phyloP scores from a whole-genome alignment of 2,329 filamentous ascomycete species.

The Pseudogymnoascus verrucosus region DNA sequence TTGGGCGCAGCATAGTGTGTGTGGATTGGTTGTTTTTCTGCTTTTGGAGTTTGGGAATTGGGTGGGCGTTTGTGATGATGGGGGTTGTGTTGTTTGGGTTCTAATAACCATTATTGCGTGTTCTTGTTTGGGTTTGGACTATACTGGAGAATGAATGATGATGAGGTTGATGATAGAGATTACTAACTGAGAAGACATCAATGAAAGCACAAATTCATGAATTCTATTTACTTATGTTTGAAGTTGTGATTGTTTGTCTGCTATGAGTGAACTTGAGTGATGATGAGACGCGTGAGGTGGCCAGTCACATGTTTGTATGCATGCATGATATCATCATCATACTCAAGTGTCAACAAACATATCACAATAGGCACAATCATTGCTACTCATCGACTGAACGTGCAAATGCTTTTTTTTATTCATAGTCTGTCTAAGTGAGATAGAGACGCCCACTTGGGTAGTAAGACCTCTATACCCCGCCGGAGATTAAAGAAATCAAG shows the following conservation, averaged over 20 bases:
- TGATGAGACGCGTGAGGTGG: not conserved
- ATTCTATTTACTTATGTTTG: not conserved
- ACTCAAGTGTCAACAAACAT: not conserved
- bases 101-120: not conserved
- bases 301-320: not conserved
- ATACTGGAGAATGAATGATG: conserved; percentile 1
- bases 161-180: conserved; percentile 9
- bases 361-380: not conserved
- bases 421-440: conserved; percentile 10
- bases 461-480: conserved; percentile 1
- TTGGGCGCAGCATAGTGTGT: not conserved
- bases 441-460: conserved; percentile 10
- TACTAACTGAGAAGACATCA: conserved; percentile 9
- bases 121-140: conserved; percentile 4
- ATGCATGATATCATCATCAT: not conserved
- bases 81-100: not conserved
- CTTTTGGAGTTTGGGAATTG: not conserved
- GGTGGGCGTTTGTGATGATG: not conserved
- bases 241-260: not conserved
- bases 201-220: conserved; percentile 10
- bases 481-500: conserved; percentile 9
- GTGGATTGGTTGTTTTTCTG: not conserved
- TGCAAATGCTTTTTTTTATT: conserved; percentile 11
- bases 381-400: not conserved
- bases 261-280: not conserved